These are phyloP conservation scores for Coffea eugenioides DNA, from an alignment of 257 asterid genomes.

Conservation along the genomic window DNA sequence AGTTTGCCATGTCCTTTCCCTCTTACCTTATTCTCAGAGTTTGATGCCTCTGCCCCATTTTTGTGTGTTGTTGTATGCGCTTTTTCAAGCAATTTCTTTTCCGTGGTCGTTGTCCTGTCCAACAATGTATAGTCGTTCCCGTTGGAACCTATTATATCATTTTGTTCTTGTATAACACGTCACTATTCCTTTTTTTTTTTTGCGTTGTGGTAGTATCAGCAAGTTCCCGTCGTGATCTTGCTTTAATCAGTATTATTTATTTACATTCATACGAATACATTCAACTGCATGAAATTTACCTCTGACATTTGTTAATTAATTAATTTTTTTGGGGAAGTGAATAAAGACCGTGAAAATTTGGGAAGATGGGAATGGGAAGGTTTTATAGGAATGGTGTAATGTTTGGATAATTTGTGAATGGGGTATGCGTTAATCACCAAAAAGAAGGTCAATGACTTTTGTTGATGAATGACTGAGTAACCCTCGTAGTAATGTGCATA, in stretches of 20 bases:
- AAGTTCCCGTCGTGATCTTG: not conserved
- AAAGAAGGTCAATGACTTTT: too few species aligned
- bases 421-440: too few species aligned
- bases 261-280: too few species aligned
- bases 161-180: not conserved
- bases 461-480: too few species aligned
- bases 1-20: not conserved
- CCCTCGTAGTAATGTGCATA: too few species aligned
- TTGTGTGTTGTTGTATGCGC: not conserved
- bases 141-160: not conserved
- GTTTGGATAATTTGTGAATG: too few species aligned
- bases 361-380: too few species aligned
- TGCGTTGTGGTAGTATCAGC: too few species aligned
- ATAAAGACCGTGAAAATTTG: too few species aligned
- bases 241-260: not conserved
- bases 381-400: too few species aligned
- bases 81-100: not conserved
- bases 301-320: not conserved
- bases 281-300: not conserved
- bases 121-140: not conserved
- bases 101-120: not conserved
- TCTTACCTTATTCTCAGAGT: not conserved
- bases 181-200: not conserved
- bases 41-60: not conserved
- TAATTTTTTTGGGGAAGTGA: too few species aligned